Percentiles rank a stretch among this genome's conserved stretches.
These are phyloP conservation scores for Wallacemonas sp. DNA, from an alignment of 208 protist genomes.

Conservation along the genomic window DNA sequence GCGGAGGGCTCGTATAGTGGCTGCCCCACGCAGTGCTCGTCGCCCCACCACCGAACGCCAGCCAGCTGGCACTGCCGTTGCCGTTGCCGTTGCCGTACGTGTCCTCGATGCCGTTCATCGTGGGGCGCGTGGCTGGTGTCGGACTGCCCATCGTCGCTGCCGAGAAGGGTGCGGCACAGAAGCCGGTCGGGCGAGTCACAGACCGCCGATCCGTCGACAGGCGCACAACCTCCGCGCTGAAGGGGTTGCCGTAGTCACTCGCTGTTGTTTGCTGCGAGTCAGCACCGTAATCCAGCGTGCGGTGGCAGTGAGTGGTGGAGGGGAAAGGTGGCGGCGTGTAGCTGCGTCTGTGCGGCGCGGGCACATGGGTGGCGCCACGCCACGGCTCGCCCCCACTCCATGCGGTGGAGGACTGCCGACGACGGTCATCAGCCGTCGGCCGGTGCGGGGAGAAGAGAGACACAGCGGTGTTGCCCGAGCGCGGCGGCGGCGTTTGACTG, in stretches of 20 bases:
- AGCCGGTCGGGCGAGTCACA: background rate
- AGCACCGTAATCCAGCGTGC: background rate
- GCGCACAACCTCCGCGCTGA: background rate
- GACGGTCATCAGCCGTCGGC: no score
- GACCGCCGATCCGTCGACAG: background rate
- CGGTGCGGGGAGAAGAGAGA: background rate
- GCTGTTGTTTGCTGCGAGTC: no score
- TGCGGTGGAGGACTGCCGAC: no score
- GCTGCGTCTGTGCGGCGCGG: background rate
- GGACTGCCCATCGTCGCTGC: background rate
- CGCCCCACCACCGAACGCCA: background rate
- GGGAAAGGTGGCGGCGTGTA: background rate
- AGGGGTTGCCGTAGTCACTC: background rate
- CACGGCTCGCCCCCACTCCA: background rate
- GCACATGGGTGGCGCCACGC: background rate
- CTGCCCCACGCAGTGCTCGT: background rate
- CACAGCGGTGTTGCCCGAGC: background rate
- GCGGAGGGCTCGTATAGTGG: background rate
- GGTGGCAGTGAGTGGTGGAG: background rate
- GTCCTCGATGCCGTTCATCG: background rate
- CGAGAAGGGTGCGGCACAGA: background rate
- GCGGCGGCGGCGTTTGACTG: background rate
- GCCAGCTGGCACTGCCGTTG: constrained; percentile 1
- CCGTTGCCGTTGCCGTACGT: background rate
- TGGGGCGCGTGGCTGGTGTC: background rate